Evolutionary conservation across 2,329 filamentous ascomycete genomes (phyloP).

Genomic region (Xylaria multiplex): DNA sequence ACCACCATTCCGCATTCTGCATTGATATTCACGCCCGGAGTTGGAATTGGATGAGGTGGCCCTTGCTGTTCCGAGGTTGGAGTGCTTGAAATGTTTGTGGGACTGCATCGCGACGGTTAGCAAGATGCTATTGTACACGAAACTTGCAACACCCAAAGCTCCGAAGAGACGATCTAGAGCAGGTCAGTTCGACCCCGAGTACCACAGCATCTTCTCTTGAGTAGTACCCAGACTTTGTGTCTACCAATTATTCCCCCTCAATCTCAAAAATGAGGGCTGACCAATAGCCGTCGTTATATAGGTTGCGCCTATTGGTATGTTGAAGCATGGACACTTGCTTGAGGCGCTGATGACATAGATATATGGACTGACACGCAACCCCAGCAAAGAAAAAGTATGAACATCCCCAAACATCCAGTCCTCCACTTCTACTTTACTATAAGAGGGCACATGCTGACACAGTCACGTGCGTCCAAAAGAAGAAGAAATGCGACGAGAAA

Average conservation of each 20-base stretch:
- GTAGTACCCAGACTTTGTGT: constrained; percentile 8
- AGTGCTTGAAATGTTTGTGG: constrained; percentile 36
- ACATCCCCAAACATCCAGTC: constrained; percentile 6
- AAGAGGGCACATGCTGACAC: constrained; percentile 19
- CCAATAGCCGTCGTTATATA: constrained; percentile 44
- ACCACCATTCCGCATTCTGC: constrained; percentile 12
- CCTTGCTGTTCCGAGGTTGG: constrained; percentile 15
- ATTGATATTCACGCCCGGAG: constrained; percentile 14
- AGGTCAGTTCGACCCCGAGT: constrained; percentile 55
- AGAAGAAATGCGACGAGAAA: constrained; percentile 67
- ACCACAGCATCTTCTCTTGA: not conserved
- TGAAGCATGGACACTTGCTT: constrained; percentile 8
- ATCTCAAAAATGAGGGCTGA: constrained; percentile 38
- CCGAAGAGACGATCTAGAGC: constrained; percentile 69
- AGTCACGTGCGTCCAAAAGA: constrained; percentile 50
- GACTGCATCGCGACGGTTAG: constrained; percentile 33
- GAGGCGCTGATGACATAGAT: constrained; percentile 14
- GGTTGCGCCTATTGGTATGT: constrained; percentile 65
- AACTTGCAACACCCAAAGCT: constrained; percentile 64
- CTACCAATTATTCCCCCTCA: not conserved
- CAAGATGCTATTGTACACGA: constrained; percentile 68
- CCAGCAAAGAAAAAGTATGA: constrained; percentile 65
- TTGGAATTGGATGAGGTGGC: constrained; percentile 13
- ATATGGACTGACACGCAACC: constrained; percentile 37
- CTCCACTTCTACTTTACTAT: not conserved